phyloP scores from a whole-genome alignment of 2,329 filamentous ascomycete species.

The Remersonia thermophila region DNA sequence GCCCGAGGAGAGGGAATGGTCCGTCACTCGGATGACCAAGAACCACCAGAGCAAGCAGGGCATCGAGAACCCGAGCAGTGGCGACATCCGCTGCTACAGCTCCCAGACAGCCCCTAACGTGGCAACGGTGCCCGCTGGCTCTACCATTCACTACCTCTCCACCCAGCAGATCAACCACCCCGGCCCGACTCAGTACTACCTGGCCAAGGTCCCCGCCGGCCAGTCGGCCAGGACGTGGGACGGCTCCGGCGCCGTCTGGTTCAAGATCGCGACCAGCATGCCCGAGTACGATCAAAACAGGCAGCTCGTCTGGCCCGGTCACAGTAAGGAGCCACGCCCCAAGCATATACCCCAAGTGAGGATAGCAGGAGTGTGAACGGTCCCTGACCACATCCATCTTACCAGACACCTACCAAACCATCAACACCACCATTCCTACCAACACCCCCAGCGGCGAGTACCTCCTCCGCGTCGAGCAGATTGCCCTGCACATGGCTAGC shows the following conservation, averaged over 20 bases:
- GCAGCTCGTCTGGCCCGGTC: constrained; percentile 30
- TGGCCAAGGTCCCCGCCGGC: constrained; percentile 26
- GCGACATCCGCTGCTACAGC: constrained; percentile 26
- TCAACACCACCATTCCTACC: constrained; percentile 25
- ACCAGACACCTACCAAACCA: constrained; percentile 22
- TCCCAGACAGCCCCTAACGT: constrained; percentile 21
- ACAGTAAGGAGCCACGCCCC: constrained; percentile 18
- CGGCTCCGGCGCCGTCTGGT: constrained; percentile 27
- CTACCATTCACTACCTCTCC: constrained; percentile 24
- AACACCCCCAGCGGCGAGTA: constrained; percentile 26
- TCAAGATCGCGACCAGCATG: constrained; percentile 26
- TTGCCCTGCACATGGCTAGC: constrained; percentile 27
- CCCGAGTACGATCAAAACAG: constrained; percentile 35
- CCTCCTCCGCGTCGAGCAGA: constrained; percentile 28
- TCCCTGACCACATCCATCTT: background rate
- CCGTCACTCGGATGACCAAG: constrained; percentile 25
- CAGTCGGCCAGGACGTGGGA: constrained; percentile 24
- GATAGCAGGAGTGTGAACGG: background rate
- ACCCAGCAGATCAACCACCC: constrained; percentile 27
- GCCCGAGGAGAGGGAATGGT: constrained; percentile 24
- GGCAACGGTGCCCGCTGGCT: constrained; percentile 21
- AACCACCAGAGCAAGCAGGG: constrained; percentile 25
- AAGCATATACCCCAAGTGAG: too few species aligned
- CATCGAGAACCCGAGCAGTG: constrained; percentile 21
- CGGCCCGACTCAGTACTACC: constrained; percentile 29